Base-by-base conservation (phyloP, 176 grass and related monocot genomes). In the Oryza meyeriana region DNA sequence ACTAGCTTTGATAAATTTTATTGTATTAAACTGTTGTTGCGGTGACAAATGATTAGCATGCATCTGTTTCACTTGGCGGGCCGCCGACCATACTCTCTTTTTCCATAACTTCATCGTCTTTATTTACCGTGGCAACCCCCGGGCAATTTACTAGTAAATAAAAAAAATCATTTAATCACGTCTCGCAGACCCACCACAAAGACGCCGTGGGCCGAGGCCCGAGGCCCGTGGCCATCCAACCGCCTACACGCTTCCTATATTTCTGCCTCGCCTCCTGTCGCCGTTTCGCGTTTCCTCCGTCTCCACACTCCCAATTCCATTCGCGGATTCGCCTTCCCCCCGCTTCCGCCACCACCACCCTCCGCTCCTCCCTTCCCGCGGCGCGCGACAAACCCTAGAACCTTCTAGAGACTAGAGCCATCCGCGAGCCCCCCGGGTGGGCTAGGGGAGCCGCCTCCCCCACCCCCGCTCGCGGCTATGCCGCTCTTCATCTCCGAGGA, bases 401-500 rank as follows among this genome's bases (percentile, higher is more conserved):
- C 68, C 76, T 13, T 48, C 77, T 69, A 62, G 73, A 77, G 10
- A 44, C 82, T 69, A 62, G 68, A 77, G 10, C 64, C 88, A 38
- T 72, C 77, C 81, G 32, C 12, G 50, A 80, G 35, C 11, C 1
- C 61, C 61, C 20, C 68, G 16, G 33, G 67, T 11, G 55, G 40
- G 34, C 14, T 75, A 73, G 79, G 83, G 64, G 18, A 11, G 50
- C 45, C 16, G 17, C 64, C 36, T 17, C 4, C 41, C 13, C 13
- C 42, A 17, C 4, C 63, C 35, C 62, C 47, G 11, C 38, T 31
- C 62, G 48, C 85, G 69, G 76, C 35, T 66, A 99, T 99, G 96
- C 91, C 91, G 69, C 90, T 95, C 50, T 99, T 99, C 85, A 90
- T 99, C 22, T 94, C 96, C 14, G 93, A 99, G 31, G 93, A 95